These are phyloP conservation scores for Cyberlindnera misumaiensis DNA, from an alignment of 805 yeast genomes.

Conservation along the genomic window DNA sequence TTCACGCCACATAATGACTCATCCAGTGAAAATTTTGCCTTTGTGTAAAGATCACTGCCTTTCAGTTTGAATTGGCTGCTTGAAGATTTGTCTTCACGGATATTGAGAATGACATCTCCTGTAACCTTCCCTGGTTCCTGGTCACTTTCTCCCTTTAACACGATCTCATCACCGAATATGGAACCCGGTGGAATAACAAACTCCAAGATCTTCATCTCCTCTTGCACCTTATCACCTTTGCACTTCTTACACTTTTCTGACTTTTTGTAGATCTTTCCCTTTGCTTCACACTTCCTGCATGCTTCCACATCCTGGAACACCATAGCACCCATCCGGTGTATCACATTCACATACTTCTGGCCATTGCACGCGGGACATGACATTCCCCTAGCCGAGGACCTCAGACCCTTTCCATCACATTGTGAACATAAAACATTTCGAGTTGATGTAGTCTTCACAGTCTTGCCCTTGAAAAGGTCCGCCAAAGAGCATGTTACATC, in stretches of 20 bases:
- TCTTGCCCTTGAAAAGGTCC: conserved; percentile 76
- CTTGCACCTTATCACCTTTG: conserved; percentile 51
- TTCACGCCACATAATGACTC: conserved; percentile 85
- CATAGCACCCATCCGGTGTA: conserved; percentile 61
- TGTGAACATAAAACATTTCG: conserved; percentile 64
- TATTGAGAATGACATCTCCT: conserved; percentile 70
- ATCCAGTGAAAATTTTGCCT: conserved; percentile 53
- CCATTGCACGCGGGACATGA: conserved; percentile 70
- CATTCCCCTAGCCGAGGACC: conserved; percentile 45
- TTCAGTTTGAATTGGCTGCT: conserved; percentile 42
- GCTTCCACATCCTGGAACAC: conserved; percentile 53
- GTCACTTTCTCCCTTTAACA: conserved; percentile 67
- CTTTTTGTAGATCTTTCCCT: conserved; percentile 50
- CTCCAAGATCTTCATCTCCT: conserved; percentile 67
- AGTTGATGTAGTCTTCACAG: conserved; percentile 63
- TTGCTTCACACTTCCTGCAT: conserved; percentile 68
- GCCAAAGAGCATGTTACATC: conserved; percentile 60
- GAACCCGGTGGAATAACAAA: conserved; percentile 74
- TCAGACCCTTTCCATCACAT: conserved; percentile 77
- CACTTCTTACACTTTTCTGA: conserved; percentile 79
- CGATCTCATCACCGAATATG: conserved; percentile 51
- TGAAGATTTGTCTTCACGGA: conserved; percentile 33
- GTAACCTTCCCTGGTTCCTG: conserved; percentile 63
- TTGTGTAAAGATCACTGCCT: conserved; percentile 58
- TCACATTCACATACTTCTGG: conserved; percentile 51